Conservation (phyloP, 768 basidiomycete genomes). For the Lentinula sp. region DNA sequence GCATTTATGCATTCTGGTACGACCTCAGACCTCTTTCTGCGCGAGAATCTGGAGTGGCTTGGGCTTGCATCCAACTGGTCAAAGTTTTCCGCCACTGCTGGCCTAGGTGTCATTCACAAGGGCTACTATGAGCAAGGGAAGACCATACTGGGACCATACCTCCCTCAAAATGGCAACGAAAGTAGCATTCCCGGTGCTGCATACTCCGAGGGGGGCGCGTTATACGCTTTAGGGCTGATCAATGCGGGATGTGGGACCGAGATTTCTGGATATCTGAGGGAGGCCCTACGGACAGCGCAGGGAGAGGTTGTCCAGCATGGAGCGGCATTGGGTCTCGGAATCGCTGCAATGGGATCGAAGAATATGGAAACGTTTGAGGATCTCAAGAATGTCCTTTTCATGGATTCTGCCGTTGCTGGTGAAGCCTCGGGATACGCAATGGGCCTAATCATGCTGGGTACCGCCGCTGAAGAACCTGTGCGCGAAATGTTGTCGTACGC, state of each 20-base stretch:
- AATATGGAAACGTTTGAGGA: conserved; percentile 89
- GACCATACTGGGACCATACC: conserved; percentile 89
- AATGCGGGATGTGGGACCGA: conserved; percentile 86
- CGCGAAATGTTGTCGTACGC: conserved; percentile 97
- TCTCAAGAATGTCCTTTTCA: conserved; percentile 83
- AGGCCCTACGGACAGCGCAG: conserved; percentile 67
- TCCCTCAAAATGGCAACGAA: conserved; percentile 73
- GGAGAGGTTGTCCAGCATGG: conserved; percentile 95
- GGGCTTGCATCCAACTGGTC: conserved; percentile 96
- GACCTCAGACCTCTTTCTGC: conserved; percentile 87
- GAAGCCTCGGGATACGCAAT: conserved; percentile 96
- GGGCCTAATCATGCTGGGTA: conserved; percentile 98
- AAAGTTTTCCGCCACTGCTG: conserved; percentile 96
- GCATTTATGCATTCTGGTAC: conserved; percentile 99
- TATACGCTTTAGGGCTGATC: conserved; percentile 92
- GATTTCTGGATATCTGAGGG: conserved; percentile 72
- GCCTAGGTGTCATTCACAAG: conserved; percentile 95
- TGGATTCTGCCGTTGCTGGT: conserved; percentile 92
- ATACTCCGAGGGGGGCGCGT: conserved; percentile 93
- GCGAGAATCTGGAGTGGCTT: conserved; percentile 97
- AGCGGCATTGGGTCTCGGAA: conserved; percentile 93
- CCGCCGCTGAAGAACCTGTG: conserved; percentile 68
- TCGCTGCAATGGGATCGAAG: conserved; percentile 90
- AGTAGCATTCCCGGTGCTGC: conserved; percentile 72
- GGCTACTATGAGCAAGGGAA: conserved; percentile 93